Evolutionary conservation across 306 rosid genomes (phyloP), one percentile per base, ranked within the genome.

Genomic region (Leucaena leucocephala): DNA sequence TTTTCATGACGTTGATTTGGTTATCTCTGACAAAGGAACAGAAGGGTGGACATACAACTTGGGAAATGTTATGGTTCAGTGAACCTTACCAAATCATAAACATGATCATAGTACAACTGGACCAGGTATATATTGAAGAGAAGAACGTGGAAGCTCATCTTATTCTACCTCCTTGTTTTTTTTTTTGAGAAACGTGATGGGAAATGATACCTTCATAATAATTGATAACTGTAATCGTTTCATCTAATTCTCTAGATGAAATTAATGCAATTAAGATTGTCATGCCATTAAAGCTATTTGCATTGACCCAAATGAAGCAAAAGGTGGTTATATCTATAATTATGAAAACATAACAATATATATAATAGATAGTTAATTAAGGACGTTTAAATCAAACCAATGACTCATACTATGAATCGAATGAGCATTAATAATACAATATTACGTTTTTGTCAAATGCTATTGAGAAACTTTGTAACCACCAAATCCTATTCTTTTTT

Each of bases 101-200:
- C 61, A 67, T 81, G 59, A 71, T 76, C 46, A 63, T 76, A 74
- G 74, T 73, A 57, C 27, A 13, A 21, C 79, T 33, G 57, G 81
- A 84, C 85, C 48, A 72, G 81, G 86, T 45, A 78, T 72, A 76
- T 39, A 38, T 46, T 45, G 39, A 71, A 64, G 50, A 45, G 73
- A 63, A 72, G 64, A 69, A 70, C 71, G 19, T 79, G 63, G 80
- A 39, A 79, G 39, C 68, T 22, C 21, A 68, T 77, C 55, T 12
- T n/a, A 2, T 43, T 22, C 74, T 63, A 35, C 71, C 66, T 15
- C 35, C 76, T 45, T 77, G 71, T 72, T 81, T 67, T 27, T 81
- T 67, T 27, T 27, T 55, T 55, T 71, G 82, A 81, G 82, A 78
- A 81, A 75, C 75, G 85, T 71, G 85, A 71, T 71, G 75, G 76